Evolutionary conservation across 306 rosid genomes (phyloP).

Genomic region (Casuarina equisetifolia): DNA sequence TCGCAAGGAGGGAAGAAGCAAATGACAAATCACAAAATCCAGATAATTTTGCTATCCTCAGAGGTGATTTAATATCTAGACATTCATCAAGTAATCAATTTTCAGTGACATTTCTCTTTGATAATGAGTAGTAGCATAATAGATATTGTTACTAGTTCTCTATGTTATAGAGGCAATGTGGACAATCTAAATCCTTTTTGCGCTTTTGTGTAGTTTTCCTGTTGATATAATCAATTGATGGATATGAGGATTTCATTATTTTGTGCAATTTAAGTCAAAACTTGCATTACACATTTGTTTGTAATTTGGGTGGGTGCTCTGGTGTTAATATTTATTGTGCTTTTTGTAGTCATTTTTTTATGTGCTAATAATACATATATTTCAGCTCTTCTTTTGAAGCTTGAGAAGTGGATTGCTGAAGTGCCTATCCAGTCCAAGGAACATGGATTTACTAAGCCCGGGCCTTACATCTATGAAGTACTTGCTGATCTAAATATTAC

Average conservation of each 20-base stretch:
- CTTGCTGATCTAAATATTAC: slow-evolving; percentile 84
- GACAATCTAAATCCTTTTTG: slow-evolving; percentile 16
- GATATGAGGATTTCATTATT: slow-evolving; percentile 1
- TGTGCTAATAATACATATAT: slow-evolving; percentile 32
- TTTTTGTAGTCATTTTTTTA: background rate
- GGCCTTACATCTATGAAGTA: slow-evolving; percentile 76
- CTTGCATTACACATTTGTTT: slow-evolving; percentile 21
- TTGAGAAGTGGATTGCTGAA: slow-evolving; percentile 88
- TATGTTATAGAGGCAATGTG: slow-evolving; percentile 7
- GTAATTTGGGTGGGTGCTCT: slow-evolving; percentile 23
- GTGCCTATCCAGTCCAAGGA: slow-evolving; percentile 84
- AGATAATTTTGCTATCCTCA: slow-evolving; percentile 87
- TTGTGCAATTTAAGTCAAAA: slow-evolving; percentile 18
- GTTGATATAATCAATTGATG: slow-evolving; percentile 21
- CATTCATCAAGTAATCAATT: slow-evolving; percentile 9
- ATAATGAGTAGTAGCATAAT: slow-evolving; percentile 15
- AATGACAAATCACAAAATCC: slow-evolving; percentile 70
- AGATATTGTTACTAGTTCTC: slow-evolving; percentile 17
- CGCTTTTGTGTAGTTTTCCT: slow-evolving; percentile 26
- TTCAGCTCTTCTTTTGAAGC: slow-evolving; percentile 89
- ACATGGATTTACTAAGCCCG: slow-evolving; percentile 83
- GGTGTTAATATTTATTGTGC: background rate
- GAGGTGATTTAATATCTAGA: slow-evolving; percentile 52
- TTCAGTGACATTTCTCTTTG: slow-evolving; percentile 27
- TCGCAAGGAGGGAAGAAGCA: slow-evolving; percentile 69